Conservation (phyloP, 148 eudicot genomes). For the Nyssa sinensis region DNA sequence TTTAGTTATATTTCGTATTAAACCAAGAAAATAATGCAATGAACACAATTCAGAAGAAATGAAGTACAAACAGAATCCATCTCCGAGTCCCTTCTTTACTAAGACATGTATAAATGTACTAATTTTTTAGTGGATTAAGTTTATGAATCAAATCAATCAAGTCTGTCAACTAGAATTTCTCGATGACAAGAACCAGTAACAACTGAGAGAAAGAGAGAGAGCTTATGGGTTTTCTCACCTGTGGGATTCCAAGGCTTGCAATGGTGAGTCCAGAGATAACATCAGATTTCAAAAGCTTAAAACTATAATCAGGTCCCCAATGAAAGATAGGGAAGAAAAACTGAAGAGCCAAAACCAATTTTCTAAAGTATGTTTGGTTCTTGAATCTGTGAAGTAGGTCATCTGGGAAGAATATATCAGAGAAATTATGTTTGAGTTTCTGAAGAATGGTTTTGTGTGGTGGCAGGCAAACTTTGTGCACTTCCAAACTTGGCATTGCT, state of each 20-base stretch:
- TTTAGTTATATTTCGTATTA: no score
- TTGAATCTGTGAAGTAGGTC: conserved; percentile 79
- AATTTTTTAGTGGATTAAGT: no score
- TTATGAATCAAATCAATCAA: no score
- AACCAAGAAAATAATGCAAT: no score
- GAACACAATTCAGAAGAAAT: no score
- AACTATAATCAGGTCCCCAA: conserved; percentile 71
- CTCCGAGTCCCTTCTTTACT: no score
- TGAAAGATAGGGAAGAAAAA: conserved; percentile 78
- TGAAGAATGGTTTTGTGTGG: conserved; percentile 52
- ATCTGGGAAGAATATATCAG: conserved; percentile 88
- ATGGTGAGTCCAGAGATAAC: conserved; percentile 87
- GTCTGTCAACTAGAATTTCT: no score
- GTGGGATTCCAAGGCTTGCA: conserved; percentile 95
- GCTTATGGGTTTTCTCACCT: conserved; percentile 32
- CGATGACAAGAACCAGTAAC: no score
- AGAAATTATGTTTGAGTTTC: conserved; percentile 53
- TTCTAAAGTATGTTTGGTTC: conserved; percentile 53
- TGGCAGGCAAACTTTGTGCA: conserved; percentile 76
- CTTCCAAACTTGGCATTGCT: conserved; percentile 24
- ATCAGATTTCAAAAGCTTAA: conserved; percentile 59
- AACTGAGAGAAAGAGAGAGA: not conserved
- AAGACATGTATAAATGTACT: no score
- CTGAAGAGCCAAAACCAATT: conserved; percentile 57
- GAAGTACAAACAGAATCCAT: no score